Conservation (phyloP, 1,284 basidiomycete genomes). For the Pterulicium gracile region DNA sequence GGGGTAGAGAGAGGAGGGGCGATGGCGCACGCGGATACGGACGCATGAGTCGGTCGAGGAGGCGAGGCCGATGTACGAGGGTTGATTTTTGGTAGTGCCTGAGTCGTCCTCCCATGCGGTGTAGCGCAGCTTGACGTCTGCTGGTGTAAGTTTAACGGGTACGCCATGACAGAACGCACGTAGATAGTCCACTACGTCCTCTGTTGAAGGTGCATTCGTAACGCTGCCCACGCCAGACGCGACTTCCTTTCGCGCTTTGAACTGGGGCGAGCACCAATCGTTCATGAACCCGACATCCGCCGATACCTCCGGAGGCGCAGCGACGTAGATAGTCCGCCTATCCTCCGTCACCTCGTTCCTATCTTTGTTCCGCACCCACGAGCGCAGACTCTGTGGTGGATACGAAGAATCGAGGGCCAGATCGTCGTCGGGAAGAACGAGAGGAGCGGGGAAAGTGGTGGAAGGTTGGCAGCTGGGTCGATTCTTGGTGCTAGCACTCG, state of each 20-base stretch:
- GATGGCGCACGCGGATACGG: slow-evolving; percentile 20
- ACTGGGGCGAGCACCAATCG: slow-evolving; percentile 14
- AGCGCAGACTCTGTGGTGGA: slow-evolving; percentile 21
- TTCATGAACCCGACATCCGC: slow-evolving; percentile 13
- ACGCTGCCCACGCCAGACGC: background rate
- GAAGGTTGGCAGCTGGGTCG: too few species aligned
- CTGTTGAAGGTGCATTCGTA: slow-evolving; percentile 6
- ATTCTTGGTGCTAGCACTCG: too few species aligned
- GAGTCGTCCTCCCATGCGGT: slow-evolving; percentile 15
- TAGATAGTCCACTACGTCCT: slow-evolving; percentile 19
- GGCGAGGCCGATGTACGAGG: slow-evolving; percentile 18
- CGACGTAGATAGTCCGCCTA: slow-evolving; percentile 19
- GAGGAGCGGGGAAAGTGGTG: slow-evolving; percentile 18
- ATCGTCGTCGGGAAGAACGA: slow-evolving; percentile 23
- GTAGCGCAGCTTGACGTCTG: slow-evolving; percentile 12
- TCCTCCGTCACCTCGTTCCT: slow-evolving; percentile 18
- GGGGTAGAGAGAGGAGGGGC: slow-evolving; percentile 15
- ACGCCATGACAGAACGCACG: slow-evolving; percentile 22
- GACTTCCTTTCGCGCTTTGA: background rate
- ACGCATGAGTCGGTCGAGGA: slow-evolving; percentile 18
- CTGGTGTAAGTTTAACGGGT: slow-evolving; percentile 15
- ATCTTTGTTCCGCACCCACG: slow-evolving; percentile 19
- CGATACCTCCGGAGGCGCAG: slow-evolving; percentile 17
- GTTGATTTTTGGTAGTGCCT: slow-evolving; percentile 8
- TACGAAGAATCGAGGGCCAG: slow-evolving; percentile 20